Evolutionary conservation across 2,329 filamentous ascomycete species (phyloP).

Genomic region (Paraconiothyrium brasiliense): DNA sequence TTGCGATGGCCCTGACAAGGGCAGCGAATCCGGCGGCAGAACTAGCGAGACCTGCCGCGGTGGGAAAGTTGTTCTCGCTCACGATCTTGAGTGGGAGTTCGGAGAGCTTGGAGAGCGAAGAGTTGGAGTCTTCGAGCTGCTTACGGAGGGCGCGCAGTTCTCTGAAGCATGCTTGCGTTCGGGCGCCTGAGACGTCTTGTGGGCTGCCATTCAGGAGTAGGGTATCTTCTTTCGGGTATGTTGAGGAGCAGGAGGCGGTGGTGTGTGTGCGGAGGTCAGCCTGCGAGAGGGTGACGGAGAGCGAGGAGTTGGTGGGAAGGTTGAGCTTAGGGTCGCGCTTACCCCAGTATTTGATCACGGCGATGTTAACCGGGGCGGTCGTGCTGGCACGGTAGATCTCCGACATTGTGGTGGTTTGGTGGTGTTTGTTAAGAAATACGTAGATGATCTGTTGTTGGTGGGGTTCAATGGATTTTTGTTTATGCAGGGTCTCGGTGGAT

Average conservation of each 20-base stretch:
- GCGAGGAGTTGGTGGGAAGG: conserved; percentile 95
- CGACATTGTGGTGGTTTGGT: conserved; percentile 46
- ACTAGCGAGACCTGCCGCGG: conserved; percentile 83
- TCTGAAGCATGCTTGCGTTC: conserved; percentile 93
- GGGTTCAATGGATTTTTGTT: conserved; percentile 25
- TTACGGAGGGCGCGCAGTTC: conserved; percentile 82
- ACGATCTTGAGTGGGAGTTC: conserved; percentile 82
- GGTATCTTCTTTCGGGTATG: conserved; percentile 72
- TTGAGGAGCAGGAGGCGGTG: conserved; percentile 86
- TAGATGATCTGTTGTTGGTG: conserved; percentile 27
- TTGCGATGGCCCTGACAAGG: conserved; percentile 82
- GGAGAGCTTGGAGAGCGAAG: conserved; percentile 83
- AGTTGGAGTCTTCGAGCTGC: conserved; percentile 75
- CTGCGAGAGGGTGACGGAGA: conserved; percentile 96
- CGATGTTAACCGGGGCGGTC: conserved; percentile 97
- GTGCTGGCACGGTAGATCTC: conserved; percentile 89
- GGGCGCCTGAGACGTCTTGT: conserved; percentile 85
- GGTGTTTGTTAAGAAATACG: conserved; percentile 10
- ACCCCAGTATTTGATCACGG: conserved; percentile 99
- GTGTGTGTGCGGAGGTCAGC: conserved; percentile 93
- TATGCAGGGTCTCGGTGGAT: conserved; percentile 41
- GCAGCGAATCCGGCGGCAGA: conserved; percentile 73
- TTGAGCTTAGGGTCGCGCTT: conserved; percentile 95
- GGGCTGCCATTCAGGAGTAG: conserved; percentile 84
- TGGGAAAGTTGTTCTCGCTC: conserved; percentile 99